phyloP scores from a whole-genome alignment of 23 red algal genomes.

The Gracilaria gracilis region DNA sequence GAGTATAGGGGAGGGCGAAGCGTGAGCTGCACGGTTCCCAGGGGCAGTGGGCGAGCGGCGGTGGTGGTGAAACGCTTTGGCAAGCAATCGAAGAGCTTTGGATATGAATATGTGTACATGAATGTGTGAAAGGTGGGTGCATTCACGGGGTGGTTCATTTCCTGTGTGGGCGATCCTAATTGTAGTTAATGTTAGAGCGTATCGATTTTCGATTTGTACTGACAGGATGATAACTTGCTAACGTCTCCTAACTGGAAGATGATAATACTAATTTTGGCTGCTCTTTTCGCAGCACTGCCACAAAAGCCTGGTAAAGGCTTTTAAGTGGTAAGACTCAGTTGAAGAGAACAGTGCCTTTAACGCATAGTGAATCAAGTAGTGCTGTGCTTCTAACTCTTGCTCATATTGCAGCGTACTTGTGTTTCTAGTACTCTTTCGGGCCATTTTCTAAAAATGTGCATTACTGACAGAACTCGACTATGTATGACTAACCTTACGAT shows the following conservation, averaged over 20 bases:
- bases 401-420: no score
- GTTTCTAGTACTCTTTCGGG: no score
- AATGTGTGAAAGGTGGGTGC: conserved; percentile 42
- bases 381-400: no score
- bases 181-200: not conserved
- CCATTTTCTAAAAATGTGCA: no score
- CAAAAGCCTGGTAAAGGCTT: no score
- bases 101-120: conserved; percentile 76
- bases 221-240: not conserved
- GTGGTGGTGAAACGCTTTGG: conserved; percentile 60
- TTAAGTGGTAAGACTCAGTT: no score
- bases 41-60: conserved; percentile 39
- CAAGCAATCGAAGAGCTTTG: conserved; percentile 59
- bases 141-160: not conserved
- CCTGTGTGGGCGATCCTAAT: not conserved
- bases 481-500: no score
- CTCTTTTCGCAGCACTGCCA: not conserved
- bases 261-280: not conserved
- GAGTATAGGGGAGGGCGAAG: conserved; percentile 59
- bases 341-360: no score
- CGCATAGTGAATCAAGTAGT: no score
- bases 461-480: no score
- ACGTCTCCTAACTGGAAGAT: not conserved
- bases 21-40: conserved; percentile 56
- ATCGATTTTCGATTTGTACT: not conserved